Evolutionary conservation across 1,284 basidiomycete species (phyloP), one percentile per base, ranked within the genome.

Genomic region (Rhodotorula sp.): DNA sequence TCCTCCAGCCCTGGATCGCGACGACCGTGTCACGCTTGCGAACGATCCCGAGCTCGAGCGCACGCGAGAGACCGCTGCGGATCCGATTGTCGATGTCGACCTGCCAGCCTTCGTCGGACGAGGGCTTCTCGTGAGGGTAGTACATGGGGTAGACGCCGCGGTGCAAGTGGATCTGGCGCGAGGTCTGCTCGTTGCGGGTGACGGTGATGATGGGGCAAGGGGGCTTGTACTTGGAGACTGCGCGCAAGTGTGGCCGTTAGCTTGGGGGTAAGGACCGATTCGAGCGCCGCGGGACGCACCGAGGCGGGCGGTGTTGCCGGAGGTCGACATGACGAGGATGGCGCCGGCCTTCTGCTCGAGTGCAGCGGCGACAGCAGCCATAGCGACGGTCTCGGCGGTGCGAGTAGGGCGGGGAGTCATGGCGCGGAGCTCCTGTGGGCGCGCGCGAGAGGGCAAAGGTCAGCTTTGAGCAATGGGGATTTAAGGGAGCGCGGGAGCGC

Each of bases 1-100:
- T 93, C 84, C 95, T 94, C 95, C 95, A 99, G 60, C 96, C 96
- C 82, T 99, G 96, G 17, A 99, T 89, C 60, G 95, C 95, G 77
- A 99, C 86, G 78, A 99, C 87, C 29, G 93, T 93, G 67, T 89
- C 89, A 67, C 94, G 93, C 66, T 92, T 88, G 81, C 89, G 88
- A 84, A 99, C 88, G 80, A 99, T 88, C 75, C 90, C 90, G 79
- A 99, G 83, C 49, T 84, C 84, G 60, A 99, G 85, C n/a, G 92
- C 96, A 79, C 85, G 89, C 80, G 88, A 86, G 80, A 99, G 86
- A 74, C 94, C 96, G 79, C 89, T 98, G n/a, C 92, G 89, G 80
- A 91, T 90, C 72, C 90, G 89, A 82, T 92, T 91, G 83, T 92
- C 91, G 70, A 91, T 95, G 81, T 99, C 96, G 66, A 88, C 92